Base-by-base conservation (phyloP, 1,139 yeast genomes). In the Cylindricascospora bacillispora region DNA sequence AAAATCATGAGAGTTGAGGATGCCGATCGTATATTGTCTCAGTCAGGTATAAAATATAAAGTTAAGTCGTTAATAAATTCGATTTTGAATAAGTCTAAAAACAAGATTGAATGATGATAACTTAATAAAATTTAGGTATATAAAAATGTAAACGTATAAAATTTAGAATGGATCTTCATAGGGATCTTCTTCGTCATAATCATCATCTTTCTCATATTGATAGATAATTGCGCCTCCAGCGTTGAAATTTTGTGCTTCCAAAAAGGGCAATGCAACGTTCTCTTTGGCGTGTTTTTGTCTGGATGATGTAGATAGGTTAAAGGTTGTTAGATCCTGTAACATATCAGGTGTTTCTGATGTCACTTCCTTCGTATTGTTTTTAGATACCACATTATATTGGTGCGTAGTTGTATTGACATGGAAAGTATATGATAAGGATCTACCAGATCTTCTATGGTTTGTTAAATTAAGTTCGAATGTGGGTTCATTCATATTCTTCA, bases 181-280 rank as follows among this genome's bases (percentile, higher is more conserved):
- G 0, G 97, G 95, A 54, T 89, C 98, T 43, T 89, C 97, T 54
- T 89, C 97, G 49, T 89, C 97, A 35, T 85, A 86, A 51, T 86
- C 97, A 52, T 86, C 78, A 42, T 70, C 76, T 43, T 70, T 68
- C 45, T 81, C 93, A 49, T 74, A 86, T 49, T 86, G 92, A 49
- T 86, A 89, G 9, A 89, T 93, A 45, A 89, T 86, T 1, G 98
- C 97, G 23, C 94, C 93, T 17, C 89, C 82, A 19, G 64, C 57
- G 3, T 85, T 92, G 35, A 79, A 62, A 30, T 68, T 63, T 51
- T 86, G 97, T 0, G 97, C 97, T 44, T 80, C 81, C 62, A 86
- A 59, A 50, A 65, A 89, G 11, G 98, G 98, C 38, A 89, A 61
- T 28, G 80, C 93, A 3, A 89, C 95, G 41, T 79, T 76, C 20